Percentiles rank a stretch among this genome's conserved stretches.
Conservation (phyloP, 345 rosid genomes). For the Firmiana major region DNA sequence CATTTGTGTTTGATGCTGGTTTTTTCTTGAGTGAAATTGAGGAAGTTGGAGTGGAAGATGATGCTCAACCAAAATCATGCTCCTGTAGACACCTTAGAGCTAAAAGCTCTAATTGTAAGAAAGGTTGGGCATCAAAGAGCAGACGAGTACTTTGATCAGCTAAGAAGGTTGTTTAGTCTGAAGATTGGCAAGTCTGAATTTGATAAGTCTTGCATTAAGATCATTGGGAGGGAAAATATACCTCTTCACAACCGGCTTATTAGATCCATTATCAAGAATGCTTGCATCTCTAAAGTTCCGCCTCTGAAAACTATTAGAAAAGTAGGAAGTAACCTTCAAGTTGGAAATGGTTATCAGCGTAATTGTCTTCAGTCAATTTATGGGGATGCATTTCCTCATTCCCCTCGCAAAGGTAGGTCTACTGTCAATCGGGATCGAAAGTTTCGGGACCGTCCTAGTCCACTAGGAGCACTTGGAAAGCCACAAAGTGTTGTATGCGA, state of each 20-base stretch:
- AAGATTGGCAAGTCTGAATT: slow-evolving; percentile 65
- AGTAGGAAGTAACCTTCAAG: slow-evolving; percentile 29
- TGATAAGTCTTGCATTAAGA: slow-evolving; percentile 54
- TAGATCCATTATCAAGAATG: slow-evolving; percentile 65
- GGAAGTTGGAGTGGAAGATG: slow-evolving; percentile 28
- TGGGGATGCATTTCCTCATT: slow-evolving; percentile 56
- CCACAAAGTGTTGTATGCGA: slow-evolving; percentile 55
- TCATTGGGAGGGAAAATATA: slow-evolving; percentile 62
- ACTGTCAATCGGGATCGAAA: slow-evolving; percentile 42
- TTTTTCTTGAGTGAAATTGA: not conserved
- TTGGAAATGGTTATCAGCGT: slow-evolving; percentile 36
- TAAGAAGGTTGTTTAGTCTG: slow-evolving; percentile 48
- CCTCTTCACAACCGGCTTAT: slow-evolving; percentile 71
- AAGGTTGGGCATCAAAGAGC: slow-evolving; percentile 77
- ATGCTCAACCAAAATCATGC: slow-evolving; percentile 24
- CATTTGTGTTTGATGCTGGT: not conserved
- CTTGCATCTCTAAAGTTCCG: slow-evolving; percentile 51
- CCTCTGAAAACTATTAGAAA: slow-evolving; percentile 30
- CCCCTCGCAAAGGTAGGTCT: slow-evolving; percentile 68
- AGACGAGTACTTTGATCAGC: slow-evolving; percentile 68
- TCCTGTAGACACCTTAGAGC: slow-evolving; percentile 46
- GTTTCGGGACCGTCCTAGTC: slow-evolving; percentile 69
- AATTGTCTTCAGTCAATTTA: slow-evolving; percentile 39
- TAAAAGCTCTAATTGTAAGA: slow-evolving; percentile 41
- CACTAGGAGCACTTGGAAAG: slow-evolving; percentile 82